Base-by-base conservation (phyloP, 164 flowering plant genomes). In the Vitis riparia region DNA sequence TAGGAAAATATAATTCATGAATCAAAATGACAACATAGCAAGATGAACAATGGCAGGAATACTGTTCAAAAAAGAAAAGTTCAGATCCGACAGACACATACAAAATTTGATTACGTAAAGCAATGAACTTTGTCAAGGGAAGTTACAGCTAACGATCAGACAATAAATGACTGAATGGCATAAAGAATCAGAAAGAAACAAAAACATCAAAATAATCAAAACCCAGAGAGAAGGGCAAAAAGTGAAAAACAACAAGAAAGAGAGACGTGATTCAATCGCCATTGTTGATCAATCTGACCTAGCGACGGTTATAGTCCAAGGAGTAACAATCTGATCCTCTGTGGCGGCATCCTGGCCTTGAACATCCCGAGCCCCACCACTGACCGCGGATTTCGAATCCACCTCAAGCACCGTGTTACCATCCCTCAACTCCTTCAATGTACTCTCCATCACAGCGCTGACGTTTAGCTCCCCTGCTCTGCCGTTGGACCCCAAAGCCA, bases 271-370 rank as follows among this genome's bases (percentile, higher is more conserved):
- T 14, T 55, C 55, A 9, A 63, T 2, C 8, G 51, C 44, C 68
- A 64, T 27, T 50, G 51, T 27, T 13, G 59, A 57, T 57, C 59
- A 61, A 27, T 10, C 32, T 23, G n/a, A 82, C 83, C 83, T 79
- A 48, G 85, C 85, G 70, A 82, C 83, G 52, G 83, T 75, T 64
- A 79, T 8, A 17, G 71, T 57, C 85, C 85, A 82, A 51, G 85
- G 85, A 9, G 85, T 82, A 44, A 79, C 79, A 48, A 58, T 30
- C 67, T 79, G 81, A 23, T 77, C 85, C 66, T 79, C 85, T 6
- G 79, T 72, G 81, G 85, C 85, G 9, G 60, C 15, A 66, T 77
- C 85, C 71, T 82, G 82, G 10, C 73, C 77, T 67, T 78, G 73
- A 5, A 78, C 76, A 29, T 81, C 84, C 14, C 63, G 66, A 50